Percentiles rank a stretch among this genome's conserved stretches.
Conservation (phyloP, 129 eudicot genomes). For the Artemisia annua region DNA sequence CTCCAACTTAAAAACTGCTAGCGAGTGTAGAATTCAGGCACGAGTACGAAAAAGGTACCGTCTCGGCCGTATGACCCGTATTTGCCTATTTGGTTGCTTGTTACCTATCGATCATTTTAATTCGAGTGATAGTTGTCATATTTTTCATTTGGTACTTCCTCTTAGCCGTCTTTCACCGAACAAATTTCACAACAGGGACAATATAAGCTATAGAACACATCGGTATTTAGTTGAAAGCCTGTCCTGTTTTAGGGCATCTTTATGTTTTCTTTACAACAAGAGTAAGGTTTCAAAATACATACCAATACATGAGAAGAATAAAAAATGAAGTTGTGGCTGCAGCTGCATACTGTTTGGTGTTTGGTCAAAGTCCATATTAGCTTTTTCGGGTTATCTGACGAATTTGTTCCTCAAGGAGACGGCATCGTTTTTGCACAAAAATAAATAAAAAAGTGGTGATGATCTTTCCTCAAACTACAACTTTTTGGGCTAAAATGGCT, state of each 20-base stretch:
- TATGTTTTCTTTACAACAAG: not conserved
- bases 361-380: not conserved
- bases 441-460: slow-evolving; percentile 1
- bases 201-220: not conserved
- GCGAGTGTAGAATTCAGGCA: no score
- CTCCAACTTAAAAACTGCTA: no score
- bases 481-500: slow-evolving; percentile 60
- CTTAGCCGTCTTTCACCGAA: no score
- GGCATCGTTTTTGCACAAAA: not conserved
- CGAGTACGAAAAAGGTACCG: no score
- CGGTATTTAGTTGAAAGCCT: not conserved
- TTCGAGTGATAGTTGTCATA: no score
- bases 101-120: no score
- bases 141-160: no score
- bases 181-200: no score
- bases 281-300: slow-evolving; percentile 11
- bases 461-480: slow-evolving; percentile 23
- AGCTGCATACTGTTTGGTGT: not conserved
- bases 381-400: not conserved
- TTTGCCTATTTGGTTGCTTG: no score
- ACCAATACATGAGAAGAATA: not conserved
- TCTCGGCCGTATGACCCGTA: no score
- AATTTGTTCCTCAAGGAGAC: not conserved
- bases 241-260: not conserved
- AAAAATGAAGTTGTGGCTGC: no score